Evolutionary conservation across 768 basidiomycete species (phyloP).

Genomic region (Phanerodontia chrysosporium): DNA sequence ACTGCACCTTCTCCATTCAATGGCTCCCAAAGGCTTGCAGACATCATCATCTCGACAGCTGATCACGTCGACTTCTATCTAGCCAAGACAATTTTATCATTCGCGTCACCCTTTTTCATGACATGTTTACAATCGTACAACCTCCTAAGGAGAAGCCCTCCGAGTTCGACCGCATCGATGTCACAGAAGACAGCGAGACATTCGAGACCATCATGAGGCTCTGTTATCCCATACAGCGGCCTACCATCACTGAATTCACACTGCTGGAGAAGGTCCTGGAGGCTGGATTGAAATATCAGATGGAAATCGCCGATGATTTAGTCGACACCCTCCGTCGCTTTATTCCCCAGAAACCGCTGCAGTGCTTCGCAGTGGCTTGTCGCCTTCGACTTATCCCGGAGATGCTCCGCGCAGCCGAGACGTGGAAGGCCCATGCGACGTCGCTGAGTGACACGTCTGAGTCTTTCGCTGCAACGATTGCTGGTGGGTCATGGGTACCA

Average conservation of each 20-base stretch:
- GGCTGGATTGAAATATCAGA: conserved; percentile 25
- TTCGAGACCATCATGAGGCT: conserved; percentile 21
- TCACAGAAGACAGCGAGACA: conserved; percentile 18
- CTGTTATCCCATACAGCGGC: conserved; percentile 17
- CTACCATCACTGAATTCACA: neutral
- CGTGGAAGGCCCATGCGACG: conserved; percentile 13
- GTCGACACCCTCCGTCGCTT: neutral
- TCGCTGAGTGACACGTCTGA: conserved; percentile 16
- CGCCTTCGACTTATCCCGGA: neutral
- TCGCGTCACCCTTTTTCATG: neutral
- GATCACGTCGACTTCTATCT: neutral
- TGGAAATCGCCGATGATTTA: conserved; percentile 16
- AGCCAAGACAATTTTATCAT: neutral
- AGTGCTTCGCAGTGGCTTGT: conserved; percentile 3
- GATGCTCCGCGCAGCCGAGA: neutral
- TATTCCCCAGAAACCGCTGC: neutral
- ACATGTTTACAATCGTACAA: neutral
- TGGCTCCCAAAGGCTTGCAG: neutral
- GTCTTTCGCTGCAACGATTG: neutral
- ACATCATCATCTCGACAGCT: neutral
- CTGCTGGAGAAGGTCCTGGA: conserved; percentile 16
- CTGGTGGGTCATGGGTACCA: neutral
- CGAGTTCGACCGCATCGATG: neutral
- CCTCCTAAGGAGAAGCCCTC: neutral
- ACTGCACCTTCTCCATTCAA: conserved; percentile 7